phyloP scores from a whole-genome alignment of 1,284 basidiomycete genomes.

The Gomphus bonarii region DNA sequence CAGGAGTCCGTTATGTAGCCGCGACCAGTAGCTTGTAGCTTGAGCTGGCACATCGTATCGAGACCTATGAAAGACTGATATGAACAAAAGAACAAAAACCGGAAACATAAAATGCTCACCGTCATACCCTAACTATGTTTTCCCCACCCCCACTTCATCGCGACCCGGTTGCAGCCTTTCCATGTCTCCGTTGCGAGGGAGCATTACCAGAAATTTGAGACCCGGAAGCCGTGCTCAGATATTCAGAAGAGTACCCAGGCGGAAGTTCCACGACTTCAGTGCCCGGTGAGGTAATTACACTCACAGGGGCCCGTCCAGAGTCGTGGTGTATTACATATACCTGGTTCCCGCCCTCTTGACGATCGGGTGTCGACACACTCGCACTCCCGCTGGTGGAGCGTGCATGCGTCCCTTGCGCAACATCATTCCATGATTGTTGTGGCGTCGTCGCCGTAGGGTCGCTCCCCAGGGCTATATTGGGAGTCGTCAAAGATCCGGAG shows the following conservation, averaged over 20 bases:
- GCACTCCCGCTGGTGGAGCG: not conserved
- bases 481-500: not conserved
- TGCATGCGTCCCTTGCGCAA: not conserved
- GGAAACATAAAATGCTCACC: not conserved
- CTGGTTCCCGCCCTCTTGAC: constrained; percentile 18
- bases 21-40: no score
- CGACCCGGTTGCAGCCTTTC: not conserved
- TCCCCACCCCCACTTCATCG: not conserved
- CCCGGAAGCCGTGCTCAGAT: not conserved
- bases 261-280: constrained; percentile 48
- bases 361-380: not conserved
- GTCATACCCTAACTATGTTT: not conserved
- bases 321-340: constrained; percentile 54
- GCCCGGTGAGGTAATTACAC: constrained; percentile 43
- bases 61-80: not conserved
- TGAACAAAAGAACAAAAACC: not conserved
- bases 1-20: no score
- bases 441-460: not conserved
- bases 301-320: constrained; percentile 42
- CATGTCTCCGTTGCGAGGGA: not conserved
- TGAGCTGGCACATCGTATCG: not conserved
- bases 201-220: not conserved
- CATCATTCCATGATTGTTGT: not conserved
- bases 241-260: constrained; percentile 30
- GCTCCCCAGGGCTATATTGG: no score